Conservation (phyloP, 805 yeast genomes). For the Clavispora vitiphila region DNA sequence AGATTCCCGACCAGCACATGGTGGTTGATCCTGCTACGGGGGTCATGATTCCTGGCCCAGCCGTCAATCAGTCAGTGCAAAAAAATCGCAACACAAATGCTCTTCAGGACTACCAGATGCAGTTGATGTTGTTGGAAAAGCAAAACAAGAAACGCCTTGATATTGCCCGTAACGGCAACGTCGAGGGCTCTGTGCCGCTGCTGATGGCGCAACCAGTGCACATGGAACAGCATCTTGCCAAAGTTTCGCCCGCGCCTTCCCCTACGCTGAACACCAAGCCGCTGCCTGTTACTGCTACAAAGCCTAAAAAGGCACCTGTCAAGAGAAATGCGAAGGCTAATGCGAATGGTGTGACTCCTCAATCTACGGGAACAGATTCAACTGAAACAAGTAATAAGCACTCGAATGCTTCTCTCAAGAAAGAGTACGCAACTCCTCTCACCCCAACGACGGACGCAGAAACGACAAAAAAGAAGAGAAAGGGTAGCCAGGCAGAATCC, state of each 20-base stretch:
- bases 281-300: constrained; percentile 25
- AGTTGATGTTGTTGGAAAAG: constrained; percentile 66
- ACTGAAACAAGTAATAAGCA: constrained; percentile 1
- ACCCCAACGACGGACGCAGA: constrained; percentile 39
- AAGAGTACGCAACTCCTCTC: constrained; percentile 35
- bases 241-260: constrained; percentile 25
- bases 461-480: constrained; percentile 27
- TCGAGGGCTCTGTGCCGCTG: constrained; percentile 5
- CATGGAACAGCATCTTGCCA: constrained; percentile 8
- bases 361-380: constrained; percentile 11
- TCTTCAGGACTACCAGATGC: constrained; percentile 77
- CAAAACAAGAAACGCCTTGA: constrained; percentile 69
- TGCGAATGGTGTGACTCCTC: constrained; percentile 12
- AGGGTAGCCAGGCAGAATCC: constrained; percentile 23
- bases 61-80: constrained; percentile 6
- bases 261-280: constrained; percentile 32
- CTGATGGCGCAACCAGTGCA: constrained; percentile 3
- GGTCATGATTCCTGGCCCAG: not conserved
- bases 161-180: constrained; percentile 35
- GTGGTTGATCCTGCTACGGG: not conserved
- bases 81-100: constrained; percentile 44
- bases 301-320: constrained; percentile 28
- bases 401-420: constrained; percentile 14
- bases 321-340: constrained; percentile 30
- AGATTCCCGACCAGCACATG: not conserved